phyloP scores from a whole-genome alignment of 164 flowering plant species.

The Chimonanthus praecox region DNA sequence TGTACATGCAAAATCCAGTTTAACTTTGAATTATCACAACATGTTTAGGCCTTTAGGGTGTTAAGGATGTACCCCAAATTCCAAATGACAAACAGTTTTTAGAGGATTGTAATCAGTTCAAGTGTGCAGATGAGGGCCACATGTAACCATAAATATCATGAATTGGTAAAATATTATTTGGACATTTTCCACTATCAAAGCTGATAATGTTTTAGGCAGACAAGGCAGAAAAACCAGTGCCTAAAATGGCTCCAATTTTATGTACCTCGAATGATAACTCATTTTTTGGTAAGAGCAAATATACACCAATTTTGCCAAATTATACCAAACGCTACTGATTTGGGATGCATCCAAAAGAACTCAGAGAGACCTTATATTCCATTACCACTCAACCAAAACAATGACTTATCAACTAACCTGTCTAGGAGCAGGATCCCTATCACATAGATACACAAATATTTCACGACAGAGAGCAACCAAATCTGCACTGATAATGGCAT shows the following conservation, averaged over 20 bases:
- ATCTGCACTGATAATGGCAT: slow-evolving; percentile 69
- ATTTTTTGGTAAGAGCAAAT: too few relatives aligned
- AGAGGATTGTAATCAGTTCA: not conserved
- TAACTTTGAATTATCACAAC: not conserved
- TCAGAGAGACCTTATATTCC: not conserved
- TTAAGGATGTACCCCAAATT: not conserved
- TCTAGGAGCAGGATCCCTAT: slow-evolving; percentile 75
- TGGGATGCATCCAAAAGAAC: not conserved
- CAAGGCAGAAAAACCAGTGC: not conserved
- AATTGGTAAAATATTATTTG: not conserved
- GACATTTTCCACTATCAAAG: not conserved
- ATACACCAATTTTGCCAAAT: not conserved
- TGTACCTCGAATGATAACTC: too few relatives aligned
- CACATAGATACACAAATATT: slow-evolving; percentile 65
- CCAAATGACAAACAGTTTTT: not conserved
- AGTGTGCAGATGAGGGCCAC: not conserved
- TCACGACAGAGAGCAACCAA: slow-evolving; percentile 86
- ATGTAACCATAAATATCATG: not conserved
- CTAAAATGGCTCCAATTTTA: not conserved
- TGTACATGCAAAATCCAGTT: not conserved
- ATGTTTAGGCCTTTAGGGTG: not conserved
- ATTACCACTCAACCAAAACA: not conserved
- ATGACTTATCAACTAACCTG: slow-evolving; percentile 41
- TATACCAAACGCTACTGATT: not conserved
- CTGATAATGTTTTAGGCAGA: not conserved